A percentile compares a stretch with the other conserved stretches of the same genome.
Evolutionary conservation across 2,329 filamentous ascomycete genomes (phyloP).

Genomic region (Cytospora paraplurivora): DNA sequence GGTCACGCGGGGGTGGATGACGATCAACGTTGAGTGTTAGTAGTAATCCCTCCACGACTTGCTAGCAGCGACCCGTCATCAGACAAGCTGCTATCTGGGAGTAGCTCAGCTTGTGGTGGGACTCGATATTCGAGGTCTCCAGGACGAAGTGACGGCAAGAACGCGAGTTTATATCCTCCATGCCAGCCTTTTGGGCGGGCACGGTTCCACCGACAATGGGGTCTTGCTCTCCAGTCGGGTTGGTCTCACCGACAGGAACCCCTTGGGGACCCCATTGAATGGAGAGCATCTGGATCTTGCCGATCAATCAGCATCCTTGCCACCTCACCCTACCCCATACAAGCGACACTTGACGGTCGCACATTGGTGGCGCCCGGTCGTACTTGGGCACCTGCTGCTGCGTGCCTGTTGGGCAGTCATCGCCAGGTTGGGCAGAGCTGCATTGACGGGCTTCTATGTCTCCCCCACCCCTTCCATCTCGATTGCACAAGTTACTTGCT

Average conservation of each 20-base stretch:
- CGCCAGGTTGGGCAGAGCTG: neutral
- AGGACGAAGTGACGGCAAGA: neutral
- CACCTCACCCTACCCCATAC: neutral
- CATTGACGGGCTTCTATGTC: neutral
- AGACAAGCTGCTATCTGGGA: neutral
- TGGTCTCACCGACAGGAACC: neutral
- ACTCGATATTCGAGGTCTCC: neutral
- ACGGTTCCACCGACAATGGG: neutral
- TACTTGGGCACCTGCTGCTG: conserved; percentile 1
- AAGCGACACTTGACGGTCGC: neutral
- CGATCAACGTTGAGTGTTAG: neutral
- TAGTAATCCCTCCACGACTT: neutral
- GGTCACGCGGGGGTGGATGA: neutral
- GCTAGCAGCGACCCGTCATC: neutral
- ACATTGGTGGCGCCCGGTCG: conserved; percentile 2
- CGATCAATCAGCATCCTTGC: neutral
- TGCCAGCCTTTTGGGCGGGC: neutral
- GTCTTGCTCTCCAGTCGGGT: neutral
- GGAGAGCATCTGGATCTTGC: neutral
- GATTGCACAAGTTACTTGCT: neutral
- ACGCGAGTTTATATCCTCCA: neutral
- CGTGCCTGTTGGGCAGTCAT: neutral
- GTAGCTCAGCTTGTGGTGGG: neutral
- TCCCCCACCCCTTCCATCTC: too few species aligned
- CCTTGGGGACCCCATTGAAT: neutral